These are phyloP conservation scores for Fusarium begoniae DNA, from an alignment of 2,329 filamentous ascomycete species.

Conservation along the genomic window DNA sequence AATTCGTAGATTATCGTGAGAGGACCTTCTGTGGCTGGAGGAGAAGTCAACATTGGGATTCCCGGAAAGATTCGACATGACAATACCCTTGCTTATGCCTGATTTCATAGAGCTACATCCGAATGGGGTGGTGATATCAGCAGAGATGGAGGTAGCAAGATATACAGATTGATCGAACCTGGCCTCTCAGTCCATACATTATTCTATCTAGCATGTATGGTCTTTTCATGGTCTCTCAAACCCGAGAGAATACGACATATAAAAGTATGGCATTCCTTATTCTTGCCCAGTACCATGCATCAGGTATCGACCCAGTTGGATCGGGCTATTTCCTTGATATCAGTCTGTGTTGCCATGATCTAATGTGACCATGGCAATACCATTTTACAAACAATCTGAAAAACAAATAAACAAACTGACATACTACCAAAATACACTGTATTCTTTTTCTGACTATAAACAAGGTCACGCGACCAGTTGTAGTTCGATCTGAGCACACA, in stretches of 20 bases:
- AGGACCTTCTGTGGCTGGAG: constrained; percentile 78
- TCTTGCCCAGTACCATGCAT: background rate
- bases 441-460: background rate
- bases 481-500: background rate
- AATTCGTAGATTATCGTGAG: constrained; percentile 69
- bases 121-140: background rate
- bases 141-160: background rate
- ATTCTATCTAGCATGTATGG: background rate
- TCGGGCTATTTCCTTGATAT: background rate
- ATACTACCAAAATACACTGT: background rate
- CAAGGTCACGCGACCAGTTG: constrained; percentile 8
- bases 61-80: constrained; percentile 74
- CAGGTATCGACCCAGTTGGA: background rate
- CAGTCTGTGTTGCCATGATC: background rate
- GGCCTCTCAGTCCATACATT: background rate
- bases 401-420: too few species aligned
- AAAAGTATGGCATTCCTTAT: background rate
- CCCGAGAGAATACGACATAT: too few species aligned
- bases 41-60: constrained; percentile 70
- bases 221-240: background rate
- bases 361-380: background rate
- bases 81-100: constrained; percentile 72
- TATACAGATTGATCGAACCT: background rate
- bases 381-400: background rate
- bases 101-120: background rate